Evolutionary conservation across 2,329 filamentous ascomycete species (phyloP).

Genomic region (Cercospora beticola): DNA sequence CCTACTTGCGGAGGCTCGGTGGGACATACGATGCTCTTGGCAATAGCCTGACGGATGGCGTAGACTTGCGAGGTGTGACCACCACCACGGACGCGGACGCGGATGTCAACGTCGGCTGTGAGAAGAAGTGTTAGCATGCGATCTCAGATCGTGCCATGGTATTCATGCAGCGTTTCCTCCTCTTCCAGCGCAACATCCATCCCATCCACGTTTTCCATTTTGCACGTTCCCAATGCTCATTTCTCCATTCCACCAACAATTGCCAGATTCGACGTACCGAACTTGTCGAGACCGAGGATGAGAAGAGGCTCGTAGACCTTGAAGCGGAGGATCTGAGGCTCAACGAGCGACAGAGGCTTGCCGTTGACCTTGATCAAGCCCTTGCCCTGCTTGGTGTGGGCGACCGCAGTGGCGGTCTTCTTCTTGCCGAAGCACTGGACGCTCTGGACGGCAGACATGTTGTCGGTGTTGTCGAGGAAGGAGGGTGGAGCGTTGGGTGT

Average conservation of each 20-base stretch:
- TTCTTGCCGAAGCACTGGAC: slow-evolving; percentile 97
- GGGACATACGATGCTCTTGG: slow-evolving; percentile 75
- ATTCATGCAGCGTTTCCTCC: slow-evolving; percentile 9
- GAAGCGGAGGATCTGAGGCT: slow-evolving; percentile 96
- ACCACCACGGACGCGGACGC: slow-evolving; percentile 93
- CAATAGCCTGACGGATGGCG: slow-evolving; percentile 97
- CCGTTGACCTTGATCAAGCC: slow-evolving; percentile 99
- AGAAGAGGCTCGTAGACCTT: slow-evolving; percentile 99
- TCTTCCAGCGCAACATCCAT: neutral
- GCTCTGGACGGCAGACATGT: slow-evolving; percentile 66
- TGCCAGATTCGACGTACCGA: slow-evolving; percentile 54
- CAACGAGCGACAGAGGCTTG: slow-evolving; percentile 87
- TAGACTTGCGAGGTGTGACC: slow-evolving; percentile 97
- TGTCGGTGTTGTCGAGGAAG: slow-evolving; percentile 22
- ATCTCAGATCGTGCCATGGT: slow-evolving; percentile 9
- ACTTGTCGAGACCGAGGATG: slow-evolving; percentile 96
- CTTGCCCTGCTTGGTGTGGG: slow-evolving; percentile 87
- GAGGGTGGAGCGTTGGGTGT: slow-evolving; percentile 13
- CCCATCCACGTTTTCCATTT: neutral
- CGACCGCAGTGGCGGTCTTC: slow-evolving; percentile 69
- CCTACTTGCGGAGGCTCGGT: slow-evolving; percentile 20
- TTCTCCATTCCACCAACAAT: neutral
- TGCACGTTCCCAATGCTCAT: neutral
- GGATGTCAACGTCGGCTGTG: slow-evolving; percentile 83
- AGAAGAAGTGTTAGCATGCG: slow-evolving; percentile 26